Evolutionary conservation across 257 asterid species (phyloP).

Genomic region (Gynochthodes officinalis): DNA sequence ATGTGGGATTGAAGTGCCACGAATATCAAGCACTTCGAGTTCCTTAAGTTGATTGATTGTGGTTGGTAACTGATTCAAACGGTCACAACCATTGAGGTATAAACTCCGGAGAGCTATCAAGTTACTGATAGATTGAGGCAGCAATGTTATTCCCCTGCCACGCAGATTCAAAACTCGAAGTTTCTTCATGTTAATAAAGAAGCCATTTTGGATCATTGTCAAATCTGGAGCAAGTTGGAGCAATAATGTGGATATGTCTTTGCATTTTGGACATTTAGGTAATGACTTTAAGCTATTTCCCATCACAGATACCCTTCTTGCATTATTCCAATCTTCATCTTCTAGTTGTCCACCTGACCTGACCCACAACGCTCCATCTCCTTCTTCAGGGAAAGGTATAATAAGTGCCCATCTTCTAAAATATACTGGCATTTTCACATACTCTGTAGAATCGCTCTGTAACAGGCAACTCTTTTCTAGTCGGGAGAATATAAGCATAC

Average conservation of each 20-base stretch:
- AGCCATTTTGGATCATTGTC: neutral
- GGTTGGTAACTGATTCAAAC: neutral
- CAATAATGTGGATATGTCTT: neutral
- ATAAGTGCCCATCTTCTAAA: neutral
- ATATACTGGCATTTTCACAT: neutral
- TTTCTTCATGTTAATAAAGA: neutral
- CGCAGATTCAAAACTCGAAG: neutral
- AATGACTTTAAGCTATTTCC: neutral
- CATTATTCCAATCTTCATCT: neutral
- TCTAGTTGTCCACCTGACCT: neutral
- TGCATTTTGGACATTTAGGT: neutral
- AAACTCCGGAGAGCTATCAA: neutral
- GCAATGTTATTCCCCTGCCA: neutral
- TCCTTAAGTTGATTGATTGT: neutral
- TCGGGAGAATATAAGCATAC: neutral
- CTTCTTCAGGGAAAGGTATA: neutral
- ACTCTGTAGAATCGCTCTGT: neutral
- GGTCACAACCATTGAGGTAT: neutral
- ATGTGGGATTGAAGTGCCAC: neutral
- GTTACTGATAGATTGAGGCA: neutral
- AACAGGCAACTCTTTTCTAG: neutral
- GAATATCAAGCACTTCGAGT: slow-evolving; percentile 4
- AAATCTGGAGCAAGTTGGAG: neutral
- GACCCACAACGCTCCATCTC: neutral
- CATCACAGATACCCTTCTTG: neutral